Conservation (phyloP, 2,329 filamentous ascomycete species). For the Coniochaeta hoffmannii region DNA sequence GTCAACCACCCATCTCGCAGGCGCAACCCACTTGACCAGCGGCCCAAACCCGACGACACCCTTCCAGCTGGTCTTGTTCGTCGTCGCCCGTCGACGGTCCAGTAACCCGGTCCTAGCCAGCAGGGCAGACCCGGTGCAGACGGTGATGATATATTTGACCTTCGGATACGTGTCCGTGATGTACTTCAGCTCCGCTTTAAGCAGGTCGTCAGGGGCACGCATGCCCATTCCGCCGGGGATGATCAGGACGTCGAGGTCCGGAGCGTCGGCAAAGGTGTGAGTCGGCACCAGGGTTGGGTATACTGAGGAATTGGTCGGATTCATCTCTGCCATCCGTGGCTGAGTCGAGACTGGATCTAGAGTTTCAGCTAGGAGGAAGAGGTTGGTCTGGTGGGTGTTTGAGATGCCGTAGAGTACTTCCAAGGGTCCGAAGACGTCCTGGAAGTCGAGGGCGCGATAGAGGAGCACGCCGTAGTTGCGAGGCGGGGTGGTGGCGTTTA, state of each 20-base stretch:
- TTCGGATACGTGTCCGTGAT: slow-evolving; percentile 35
- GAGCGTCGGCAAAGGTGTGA: slow-evolving; percentile 44
- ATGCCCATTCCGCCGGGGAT: slow-evolving; percentile 55
- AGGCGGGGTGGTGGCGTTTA: slow-evolving; percentile 2
- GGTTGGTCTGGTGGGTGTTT: slow-evolving; percentile 24
- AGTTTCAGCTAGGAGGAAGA: slow-evolving; percentile 32
- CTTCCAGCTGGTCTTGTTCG: slow-evolving; percentile 54
- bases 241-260: slow-evolving; percentile 56
- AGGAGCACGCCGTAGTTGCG: slow-evolving; percentile 33
- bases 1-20: slow-evolving; percentile 58
- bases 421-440: slow-evolving; percentile 39
- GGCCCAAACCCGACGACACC: slow-evolving; percentile 38
- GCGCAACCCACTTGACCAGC: slow-evolving; percentile 44
- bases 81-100: slow-evolving; percentile 54
- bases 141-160: slow-evolving; percentile 50
- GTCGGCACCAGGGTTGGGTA: slow-evolving; percentile 30
- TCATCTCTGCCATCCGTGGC: slow-evolving; percentile 17
- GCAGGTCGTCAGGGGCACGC: slow-evolving; percentile 20
- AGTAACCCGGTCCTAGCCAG: slow-evolving; percentile 52
- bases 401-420: slow-evolving; percentile 36
- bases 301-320: slow-evolving; percentile 26
- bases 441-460: slow-evolving; percentile 35
- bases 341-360: slow-evolving; percentile 32
- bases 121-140: slow-evolving; percentile 59
- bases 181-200: slow-evolving; percentile 33